Evolutionary conservation across 176 grass and related monocot species (phyloP), one percentile per base, ranked within the genome.

Genomic region (Secale cereale): DNA sequence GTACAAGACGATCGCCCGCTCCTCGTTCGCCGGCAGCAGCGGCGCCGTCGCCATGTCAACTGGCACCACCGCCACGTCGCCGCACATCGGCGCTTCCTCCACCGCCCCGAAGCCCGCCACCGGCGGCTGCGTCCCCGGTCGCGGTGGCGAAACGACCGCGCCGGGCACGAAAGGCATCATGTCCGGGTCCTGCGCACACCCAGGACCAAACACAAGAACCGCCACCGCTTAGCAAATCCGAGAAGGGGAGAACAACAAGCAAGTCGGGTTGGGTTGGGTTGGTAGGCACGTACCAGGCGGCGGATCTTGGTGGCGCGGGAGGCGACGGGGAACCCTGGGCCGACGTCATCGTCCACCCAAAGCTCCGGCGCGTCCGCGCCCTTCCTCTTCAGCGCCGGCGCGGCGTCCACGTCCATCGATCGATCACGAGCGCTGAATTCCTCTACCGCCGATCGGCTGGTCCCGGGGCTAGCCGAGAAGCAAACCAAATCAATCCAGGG

Each of bases 1-100:
- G 88, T 90, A 90, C 83, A 86, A 11, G 12, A 85, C 83, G 25
- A 85, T 78, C 48, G 83, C 64, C 46, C 33, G 32, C 64, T 85
- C 83, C 16, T 78, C 83, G 46, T 78, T 85, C 25, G 45, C 46
- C n/a, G 14, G 5, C 10, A 19, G 57, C 4, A 12, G 27, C 36
- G 10, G 7, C 36, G 36, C 36, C 36, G 36, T 37, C 36, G 8
- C 8, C 52, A 15, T 26, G 3, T 20, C 36, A 33, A 61, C 54
- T 25, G 56, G 28, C 27, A 32, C 82, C 22, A 33, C 19, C 13
- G 30, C 60, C 22, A 65, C 59, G 14, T 54, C 41, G 59, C 59
- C 72, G 30, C 59, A 50, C 59, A 77, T 66, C 20, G 12, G 72
- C 43, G 65, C 39, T 74, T 67, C 73, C 57, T 32, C 41, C 6